Evolutionary conservation across 208 protist species (phyloP).

Genomic region (Endotrypanum monterogeii): DNA sequence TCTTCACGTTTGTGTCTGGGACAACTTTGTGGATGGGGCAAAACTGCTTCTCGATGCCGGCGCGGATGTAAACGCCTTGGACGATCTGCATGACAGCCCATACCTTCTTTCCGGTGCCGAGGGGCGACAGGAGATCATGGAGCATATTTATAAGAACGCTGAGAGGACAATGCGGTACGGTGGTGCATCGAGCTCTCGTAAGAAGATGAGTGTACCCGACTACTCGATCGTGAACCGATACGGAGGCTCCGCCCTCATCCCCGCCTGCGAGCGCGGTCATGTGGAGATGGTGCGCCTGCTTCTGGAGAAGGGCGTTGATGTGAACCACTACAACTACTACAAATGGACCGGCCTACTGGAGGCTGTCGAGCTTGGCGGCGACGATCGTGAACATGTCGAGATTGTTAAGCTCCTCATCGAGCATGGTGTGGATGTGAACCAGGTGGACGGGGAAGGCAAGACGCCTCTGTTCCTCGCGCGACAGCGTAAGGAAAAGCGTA

Average conservation of each 20-base stretch:
- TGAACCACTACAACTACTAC: conserved; percentile 53
- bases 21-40: conserved; percentile 44
- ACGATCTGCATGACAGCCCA: conserved; percentile 60
- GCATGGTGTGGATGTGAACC: conserved; percentile 46
- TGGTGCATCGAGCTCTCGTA: conserved; percentile 14
- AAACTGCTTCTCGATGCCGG: conserved; percentile 48
- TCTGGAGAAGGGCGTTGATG: conserved; percentile 34
- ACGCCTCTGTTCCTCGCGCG: conserved; percentile 56
- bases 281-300: conserved; percentile 47
- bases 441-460: conserved; percentile 37
- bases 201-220: conserved; percentile 47
- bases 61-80: conserved; percentile 54
- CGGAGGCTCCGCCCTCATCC: conserved; percentile 42
- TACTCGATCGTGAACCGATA: conserved; percentile 39
- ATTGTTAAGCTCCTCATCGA: conserved; percentile 59
- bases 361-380: conserved; percentile 52
- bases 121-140: conserved; percentile 47
- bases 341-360: conserved; percentile 46
- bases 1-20: conserved; percentile 57
- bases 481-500: conserved; percentile 45
- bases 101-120: conserved; percentile 54
- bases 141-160: conserved; percentile 41
- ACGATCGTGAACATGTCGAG: conserved; percentile 59
- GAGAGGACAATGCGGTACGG: conserved; percentile 29
- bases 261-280: conserved; percentile 58